A percentile compares a stretch with the other conserved stretches of the same genome.
Evolutionary conservation across 2,329 filamentous ascomycete genomes (phyloP).

Genomic region (Clarireedia paspali): DNA sequence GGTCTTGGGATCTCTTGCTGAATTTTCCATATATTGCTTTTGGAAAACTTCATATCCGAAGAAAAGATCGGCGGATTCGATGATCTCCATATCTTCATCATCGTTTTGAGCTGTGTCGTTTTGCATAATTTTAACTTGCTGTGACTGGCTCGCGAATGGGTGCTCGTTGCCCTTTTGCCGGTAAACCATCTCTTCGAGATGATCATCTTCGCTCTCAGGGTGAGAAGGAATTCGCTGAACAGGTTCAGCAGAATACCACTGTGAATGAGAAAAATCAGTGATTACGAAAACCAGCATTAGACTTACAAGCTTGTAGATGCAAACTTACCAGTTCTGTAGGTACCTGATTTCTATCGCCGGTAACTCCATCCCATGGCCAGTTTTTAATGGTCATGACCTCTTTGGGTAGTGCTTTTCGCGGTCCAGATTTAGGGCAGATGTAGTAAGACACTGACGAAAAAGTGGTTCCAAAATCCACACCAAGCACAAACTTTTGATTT

Average conservation of each 20-base stretch:
- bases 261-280: background rate
- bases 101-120: background rate
- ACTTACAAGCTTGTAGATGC: too few relatives aligned
- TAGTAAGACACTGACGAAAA: background rate
- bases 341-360: background rate
- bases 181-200: background rate
- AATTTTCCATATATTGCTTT: background rate
- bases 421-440: background rate
- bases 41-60: background rate
- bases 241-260: background rate
- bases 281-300: too few relatives aligned
- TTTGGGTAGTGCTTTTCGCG: background rate
- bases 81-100: background rate
- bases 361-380: background rate
- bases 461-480: background rate
- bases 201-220: background rate
- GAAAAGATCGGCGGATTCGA: background rate
- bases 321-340: background rate
- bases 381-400: background rate
- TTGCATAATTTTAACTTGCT: background rate
- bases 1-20: background rate
- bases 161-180: background rate
- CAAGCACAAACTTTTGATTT: slow-evolving; percentile 1
- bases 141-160: background rate
- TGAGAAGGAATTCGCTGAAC: background rate